Conservation (phyloP, 208 protist genomes). For the Leishmania arabica region DNA sequence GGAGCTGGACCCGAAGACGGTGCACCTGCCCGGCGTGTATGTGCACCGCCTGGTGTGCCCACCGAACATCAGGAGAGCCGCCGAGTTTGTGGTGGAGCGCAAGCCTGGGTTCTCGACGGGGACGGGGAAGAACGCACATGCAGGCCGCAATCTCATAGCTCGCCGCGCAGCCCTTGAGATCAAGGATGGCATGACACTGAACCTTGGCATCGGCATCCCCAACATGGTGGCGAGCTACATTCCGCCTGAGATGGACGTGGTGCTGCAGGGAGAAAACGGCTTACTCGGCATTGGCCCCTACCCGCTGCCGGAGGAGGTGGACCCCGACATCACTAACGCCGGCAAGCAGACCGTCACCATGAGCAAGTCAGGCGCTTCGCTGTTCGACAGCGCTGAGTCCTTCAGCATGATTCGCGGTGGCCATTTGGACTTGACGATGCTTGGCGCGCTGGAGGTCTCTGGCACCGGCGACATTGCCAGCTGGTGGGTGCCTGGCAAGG, state of each 20-base stretch:
- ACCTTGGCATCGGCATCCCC: slow-evolving; percentile 95
- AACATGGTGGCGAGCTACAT: slow-evolving; percentile 91
- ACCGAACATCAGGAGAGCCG: slow-evolving; percentile 3
- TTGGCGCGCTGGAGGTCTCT: slow-evolving; percentile 92
- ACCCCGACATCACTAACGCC: slow-evolving; percentile 95
- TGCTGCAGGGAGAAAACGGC: slow-evolving; percentile 88
- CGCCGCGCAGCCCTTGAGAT: slow-evolving; percentile 92
- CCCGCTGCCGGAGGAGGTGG: slow-evolving; percentile 69
- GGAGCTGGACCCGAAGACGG: slow-evolving; percentile 74
- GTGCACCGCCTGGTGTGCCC: slow-evolving; percentile 81
- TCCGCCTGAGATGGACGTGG: slow-evolving; percentile 62
- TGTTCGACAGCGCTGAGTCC: slow-evolving; percentile 72
- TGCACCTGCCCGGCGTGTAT: slow-evolving; percentile 93
- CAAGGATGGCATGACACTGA: slow-evolving; percentile 93
- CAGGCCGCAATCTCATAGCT: slow-evolving; percentile 59
- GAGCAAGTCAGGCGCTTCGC: slow-evolving; percentile 68
- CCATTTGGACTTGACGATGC: slow-evolving; percentile 92
- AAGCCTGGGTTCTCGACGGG: slow-evolving; percentile 2
- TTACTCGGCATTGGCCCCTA: slow-evolving; percentile 90
- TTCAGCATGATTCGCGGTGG: slow-evolving; percentile 96
- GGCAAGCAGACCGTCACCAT: slow-evolving; percentile 93
- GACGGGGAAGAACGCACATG: slow-evolving; percentile 15
- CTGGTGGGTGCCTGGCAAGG: slow-evolving; percentile 94
- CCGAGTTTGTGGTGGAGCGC: slow-evolving; percentile 25
- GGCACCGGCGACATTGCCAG: slow-evolving; percentile 93